Percentiles rank a stretch among this genome's conserved stretches.
These are phyloP conservation scores for Angomonas desouzai DNA, from an alignment of 208 protist genomes.

Conservation along the genomic window DNA sequence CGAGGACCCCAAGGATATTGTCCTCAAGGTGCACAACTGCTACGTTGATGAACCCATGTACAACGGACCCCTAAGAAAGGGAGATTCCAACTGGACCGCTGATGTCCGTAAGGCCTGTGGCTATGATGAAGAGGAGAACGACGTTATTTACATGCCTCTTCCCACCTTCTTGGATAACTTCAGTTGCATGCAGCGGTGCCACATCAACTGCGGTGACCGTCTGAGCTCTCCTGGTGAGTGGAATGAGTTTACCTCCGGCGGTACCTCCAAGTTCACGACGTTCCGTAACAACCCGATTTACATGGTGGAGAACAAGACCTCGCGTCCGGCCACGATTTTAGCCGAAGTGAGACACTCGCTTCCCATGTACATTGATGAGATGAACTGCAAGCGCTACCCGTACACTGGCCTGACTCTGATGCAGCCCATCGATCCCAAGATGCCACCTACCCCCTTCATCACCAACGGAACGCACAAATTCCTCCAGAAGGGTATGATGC, in stretches of 20 bases:
- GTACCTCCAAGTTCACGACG: conserved; percentile 70
- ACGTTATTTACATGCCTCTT: conserved; percentile 59
- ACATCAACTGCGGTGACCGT: conserved; percentile 84
- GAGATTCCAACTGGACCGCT: conserved; percentile 50
- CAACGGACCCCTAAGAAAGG: conserved; percentile 42
- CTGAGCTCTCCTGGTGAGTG: conserved; percentile 58
- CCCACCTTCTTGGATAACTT: conserved; percentile 76
- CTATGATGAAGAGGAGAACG: conserved; percentile 32
- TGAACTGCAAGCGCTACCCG: conserved; percentile 66
- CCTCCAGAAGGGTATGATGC: conserved; percentile 34
- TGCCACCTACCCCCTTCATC: conserved; percentile 59
- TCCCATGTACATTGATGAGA: conserved; percentile 52
- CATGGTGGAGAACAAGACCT: conserved; percentile 75
- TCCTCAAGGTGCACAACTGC: conserved; percentile 78
- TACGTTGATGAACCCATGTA: conserved; percentile 38
- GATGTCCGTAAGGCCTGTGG: conserved; percentile 48
- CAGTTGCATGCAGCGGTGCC: conserved; percentile 64
- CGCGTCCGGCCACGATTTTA: conserved; percentile 52
- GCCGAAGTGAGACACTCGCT: conserved; percentile 60
- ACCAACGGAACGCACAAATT: conserved; percentile 61
- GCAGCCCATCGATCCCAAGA: conserved; percentile 58
- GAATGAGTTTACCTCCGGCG: conserved; percentile 53
- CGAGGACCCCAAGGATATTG: conserved; percentile 38
- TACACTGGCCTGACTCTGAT: conserved; percentile 77
- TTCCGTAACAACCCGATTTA: conserved; percentile 89